phyloP scores from a whole-genome alignment of 169 alveolate species.

The Perkinsus olseni region DNA sequence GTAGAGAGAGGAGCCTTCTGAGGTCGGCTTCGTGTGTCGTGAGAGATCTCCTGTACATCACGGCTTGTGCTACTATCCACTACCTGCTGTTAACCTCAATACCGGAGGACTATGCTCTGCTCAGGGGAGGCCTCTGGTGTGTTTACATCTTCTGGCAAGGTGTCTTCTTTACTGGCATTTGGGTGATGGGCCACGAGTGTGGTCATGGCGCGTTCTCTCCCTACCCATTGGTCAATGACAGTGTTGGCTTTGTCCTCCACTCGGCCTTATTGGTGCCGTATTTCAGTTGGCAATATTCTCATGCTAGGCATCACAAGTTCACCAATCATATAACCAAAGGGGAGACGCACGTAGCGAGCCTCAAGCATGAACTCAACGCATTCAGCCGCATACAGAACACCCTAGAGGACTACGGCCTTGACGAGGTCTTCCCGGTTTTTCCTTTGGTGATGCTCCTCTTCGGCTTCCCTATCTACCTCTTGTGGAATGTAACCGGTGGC shows the following conservation, averaged over 20 bases:
- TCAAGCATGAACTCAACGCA: background rate
- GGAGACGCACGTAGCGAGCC: conserved; percentile 46
- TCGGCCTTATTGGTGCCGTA: conserved; percentile 43
- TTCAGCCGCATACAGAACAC: background rate
- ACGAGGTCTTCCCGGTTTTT: background rate
- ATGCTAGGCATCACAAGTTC: conserved; percentile 46
- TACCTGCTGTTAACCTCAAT: background rate
- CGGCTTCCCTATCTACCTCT: conserved; percentile 42
- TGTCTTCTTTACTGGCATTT: conserved; percentile 29
- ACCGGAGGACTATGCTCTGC: background rate
- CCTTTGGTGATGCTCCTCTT: conserved; percentile 1
- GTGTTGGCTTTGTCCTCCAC: conserved; percentile 43
- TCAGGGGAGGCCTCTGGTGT: background rate
- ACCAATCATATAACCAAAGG: conserved; percentile 48
- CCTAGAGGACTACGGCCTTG: background rate
- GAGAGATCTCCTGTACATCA: background rate
- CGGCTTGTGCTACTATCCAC: background rate
- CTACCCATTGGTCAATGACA: conserved; percentile 27
- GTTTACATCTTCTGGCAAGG: background rate
- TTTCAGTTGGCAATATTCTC: conserved; percentile 52
- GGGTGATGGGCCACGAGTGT: conserved; percentile 54
- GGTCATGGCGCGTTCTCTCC: conserved; percentile 50
- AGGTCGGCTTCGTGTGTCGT: background rate
- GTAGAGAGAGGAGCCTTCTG: background rate
- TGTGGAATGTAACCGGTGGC: conserved; percentile 37